phyloP scores from a whole-genome alignment of 441 rosid genomes.

The Gossypium davidsonii region DNA sequence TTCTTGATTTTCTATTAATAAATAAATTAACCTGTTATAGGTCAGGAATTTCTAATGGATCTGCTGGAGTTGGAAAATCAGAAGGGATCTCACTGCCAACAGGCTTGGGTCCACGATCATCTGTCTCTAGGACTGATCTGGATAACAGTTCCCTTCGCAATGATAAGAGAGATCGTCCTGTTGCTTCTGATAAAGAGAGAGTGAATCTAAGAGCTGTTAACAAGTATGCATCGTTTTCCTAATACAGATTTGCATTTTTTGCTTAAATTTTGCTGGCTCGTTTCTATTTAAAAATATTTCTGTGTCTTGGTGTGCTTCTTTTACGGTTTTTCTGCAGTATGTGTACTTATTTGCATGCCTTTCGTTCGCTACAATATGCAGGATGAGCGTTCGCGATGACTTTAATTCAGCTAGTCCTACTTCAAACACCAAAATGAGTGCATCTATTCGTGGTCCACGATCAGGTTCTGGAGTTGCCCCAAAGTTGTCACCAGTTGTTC shows the following conservation, averaged over 20 bases:
- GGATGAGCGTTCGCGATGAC: slow-evolving; percentile 71
- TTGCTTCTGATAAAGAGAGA: slow-evolving; percentile 77
- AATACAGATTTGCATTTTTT: slow-evolving; percentile 9
- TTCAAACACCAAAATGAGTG: slow-evolving; percentile 57
- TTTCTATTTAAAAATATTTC: slow-evolving; percentile 3
- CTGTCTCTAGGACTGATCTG: slow-evolving; percentile 56
- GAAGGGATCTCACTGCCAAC: slow-evolving; percentile 55
- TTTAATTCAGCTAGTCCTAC: slow-evolving; percentile 81
- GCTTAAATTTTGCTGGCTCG: neutral
- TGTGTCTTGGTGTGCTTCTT: neutral
- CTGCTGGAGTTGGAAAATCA: slow-evolving; percentile 62
- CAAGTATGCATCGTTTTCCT: slow-evolving; percentile 54
- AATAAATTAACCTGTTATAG: slow-evolving; percentile 36
- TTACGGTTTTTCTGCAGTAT: neutral
- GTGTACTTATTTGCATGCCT: slow-evolving; percentile 11
- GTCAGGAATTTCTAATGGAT: slow-evolving; percentile 66
- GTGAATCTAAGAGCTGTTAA: slow-evolving; percentile 62
- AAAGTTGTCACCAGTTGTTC: slow-evolving; percentile 71
- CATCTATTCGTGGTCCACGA: slow-evolving; percentile 76
- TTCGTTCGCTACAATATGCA: slow-evolving; percentile 30
- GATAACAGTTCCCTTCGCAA: slow-evolving; percentile 52
- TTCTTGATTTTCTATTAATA: slow-evolving; percentile 11
- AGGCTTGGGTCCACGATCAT: slow-evolving; percentile 57
- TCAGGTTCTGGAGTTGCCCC: slow-evolving; percentile 66
- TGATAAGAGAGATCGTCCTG: slow-evolving; percentile 78